Base-by-base conservation (phyloP, 176 grass and related monocot species). In the Raddia distichophylla region DNA sequence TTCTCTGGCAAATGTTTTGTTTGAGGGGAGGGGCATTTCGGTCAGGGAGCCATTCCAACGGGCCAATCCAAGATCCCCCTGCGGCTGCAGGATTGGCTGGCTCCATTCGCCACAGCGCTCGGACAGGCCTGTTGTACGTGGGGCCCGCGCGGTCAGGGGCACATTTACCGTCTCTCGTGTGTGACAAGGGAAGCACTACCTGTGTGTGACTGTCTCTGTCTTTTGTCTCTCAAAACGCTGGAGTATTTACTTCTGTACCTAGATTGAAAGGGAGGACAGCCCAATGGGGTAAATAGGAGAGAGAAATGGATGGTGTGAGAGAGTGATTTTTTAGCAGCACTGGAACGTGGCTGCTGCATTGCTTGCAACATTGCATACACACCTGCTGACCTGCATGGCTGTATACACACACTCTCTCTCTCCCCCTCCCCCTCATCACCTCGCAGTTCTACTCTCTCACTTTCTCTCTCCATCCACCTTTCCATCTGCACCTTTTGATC, bases 271-370 rank as follows among this genome's bases (percentile, higher is more conserved):
- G 13, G 45, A 35, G 15, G 43, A 5, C 16, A 32, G 6, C n/a
- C 12, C 59, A 78, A 6, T 33, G 66, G 54, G 45, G 19, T 81
- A 50, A 81, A 71, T 49, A 81, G 13, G 80, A 73, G 57, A 40
- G 56, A 52, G 68, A 73, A 4, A 8, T 8, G 48, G 15, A n/a
- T n/a, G 14, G 0, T 44, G 1, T 18, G 37, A 49, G 7, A 44
- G n/a, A n/a, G 9, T 19, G 47, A 14, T 40, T 40, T 40, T 40
- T 40, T 40, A 40, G 37, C 7, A 73, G 46, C 27, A 27, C 27
- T 27, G 27, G 27, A 27, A 27, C 27, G 27, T 27, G 27, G 27
- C 27, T 27, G 27, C 27, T 27, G 27, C 27, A 27, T 27, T 27
- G 27, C 27, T 27, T 27, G 27, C 27, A 27, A 27, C 27, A 27